These are phyloP conservation scores for Megacollybia marginata DNA, from an alignment of 768 basidiomycete genomes.

Conservation along the genomic window DNA sequence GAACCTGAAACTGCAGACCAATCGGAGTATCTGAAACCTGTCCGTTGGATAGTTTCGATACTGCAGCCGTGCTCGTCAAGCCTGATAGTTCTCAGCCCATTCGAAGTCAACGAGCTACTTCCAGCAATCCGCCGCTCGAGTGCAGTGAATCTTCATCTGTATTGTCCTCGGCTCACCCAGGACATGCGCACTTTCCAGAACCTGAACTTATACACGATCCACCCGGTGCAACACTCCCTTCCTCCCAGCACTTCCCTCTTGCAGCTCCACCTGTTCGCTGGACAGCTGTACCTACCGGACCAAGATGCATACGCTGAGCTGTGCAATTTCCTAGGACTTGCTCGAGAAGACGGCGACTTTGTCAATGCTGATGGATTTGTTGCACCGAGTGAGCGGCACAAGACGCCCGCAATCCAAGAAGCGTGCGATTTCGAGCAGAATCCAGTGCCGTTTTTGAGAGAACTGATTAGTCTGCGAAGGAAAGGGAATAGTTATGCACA, in stretches of 20 bases:
- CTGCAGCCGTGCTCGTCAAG: not conserved
- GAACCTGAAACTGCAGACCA: constrained; percentile 4
- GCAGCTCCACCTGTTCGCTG: constrained; percentile 37
- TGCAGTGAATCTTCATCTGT: constrained; percentile 31
- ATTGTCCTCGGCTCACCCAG: constrained; percentile 28
- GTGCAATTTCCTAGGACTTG: constrained; percentile 30
- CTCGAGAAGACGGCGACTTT: constrained; percentile 8
- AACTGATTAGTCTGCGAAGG: constrained; percentile 26
- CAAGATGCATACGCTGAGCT: constrained; percentile 22
- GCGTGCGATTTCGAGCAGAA: constrained; percentile 21
- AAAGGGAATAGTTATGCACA: constrained; percentile 27
- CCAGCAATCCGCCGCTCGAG: constrained; percentile 24
- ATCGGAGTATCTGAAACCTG: constrained; percentile 27
- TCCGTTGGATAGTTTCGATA: constrained; percentile 35
- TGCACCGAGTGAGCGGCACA: constrained; percentile 8
- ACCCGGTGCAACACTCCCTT: constrained; percentile 11
- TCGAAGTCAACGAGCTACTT: constrained; percentile 30
- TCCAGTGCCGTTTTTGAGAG: constrained; percentile 26
- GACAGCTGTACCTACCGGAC: constrained; percentile 33
- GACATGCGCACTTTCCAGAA: constrained; percentile 30
- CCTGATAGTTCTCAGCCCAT: constrained; percentile 32
- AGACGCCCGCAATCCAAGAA: not conserved
- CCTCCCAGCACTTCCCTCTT: constrained; percentile 8
- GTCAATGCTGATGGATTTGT: constrained; percentile 26
- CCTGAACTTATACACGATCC: constrained; percentile 21